Conservation (phyloP, 2,329 filamentous ascomycete genomes). For the Colletotrichum lini region DNA sequence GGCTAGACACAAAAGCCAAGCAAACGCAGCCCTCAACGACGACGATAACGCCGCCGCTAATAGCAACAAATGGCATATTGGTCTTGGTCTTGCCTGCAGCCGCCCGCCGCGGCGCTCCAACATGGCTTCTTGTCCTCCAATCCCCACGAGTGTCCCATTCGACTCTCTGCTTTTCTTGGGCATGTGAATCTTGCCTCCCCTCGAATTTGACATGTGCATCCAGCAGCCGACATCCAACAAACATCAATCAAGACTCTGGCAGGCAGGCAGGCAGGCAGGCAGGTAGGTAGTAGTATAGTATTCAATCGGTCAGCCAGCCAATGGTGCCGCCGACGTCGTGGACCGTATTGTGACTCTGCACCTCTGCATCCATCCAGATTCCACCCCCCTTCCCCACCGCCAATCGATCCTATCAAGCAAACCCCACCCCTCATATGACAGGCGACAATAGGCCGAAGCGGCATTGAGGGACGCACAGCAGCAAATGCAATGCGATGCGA, state of each 20-base stretch:
- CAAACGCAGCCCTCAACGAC: not conserved
- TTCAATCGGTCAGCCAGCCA: not conserved
- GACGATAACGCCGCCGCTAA: not conserved
- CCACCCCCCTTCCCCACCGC: conserved; percentile 19
- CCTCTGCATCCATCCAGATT: not conserved
- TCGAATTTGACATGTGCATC: conserved; percentile 12
- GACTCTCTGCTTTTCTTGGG: not conserved
- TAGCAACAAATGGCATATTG: not conserved
- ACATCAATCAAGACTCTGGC: not conserved
- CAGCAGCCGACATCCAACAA: not conserved
- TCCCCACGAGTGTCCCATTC: not conserved
- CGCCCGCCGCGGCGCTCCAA: not conserved
- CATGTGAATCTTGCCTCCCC: conserved; percentile 21
- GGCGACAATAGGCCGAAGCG: not conserved
- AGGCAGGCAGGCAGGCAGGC: not conserved
- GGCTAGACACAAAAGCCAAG: not conserved
- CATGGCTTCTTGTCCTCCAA: not conserved
- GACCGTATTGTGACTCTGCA: conserved; percentile 1
- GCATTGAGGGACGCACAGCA: not conserved
- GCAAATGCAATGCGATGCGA: conserved; percentile 22
- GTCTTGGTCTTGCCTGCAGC: not conserved
- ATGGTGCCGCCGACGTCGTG: not conserved
- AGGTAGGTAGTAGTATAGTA: no score
- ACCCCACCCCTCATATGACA: conserved; percentile 2
- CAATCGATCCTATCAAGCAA: conserved; percentile 21